phyloP scores from a whole-genome alignment of 202 grass and related monocot species.

The Digitaria exilis region DNA sequence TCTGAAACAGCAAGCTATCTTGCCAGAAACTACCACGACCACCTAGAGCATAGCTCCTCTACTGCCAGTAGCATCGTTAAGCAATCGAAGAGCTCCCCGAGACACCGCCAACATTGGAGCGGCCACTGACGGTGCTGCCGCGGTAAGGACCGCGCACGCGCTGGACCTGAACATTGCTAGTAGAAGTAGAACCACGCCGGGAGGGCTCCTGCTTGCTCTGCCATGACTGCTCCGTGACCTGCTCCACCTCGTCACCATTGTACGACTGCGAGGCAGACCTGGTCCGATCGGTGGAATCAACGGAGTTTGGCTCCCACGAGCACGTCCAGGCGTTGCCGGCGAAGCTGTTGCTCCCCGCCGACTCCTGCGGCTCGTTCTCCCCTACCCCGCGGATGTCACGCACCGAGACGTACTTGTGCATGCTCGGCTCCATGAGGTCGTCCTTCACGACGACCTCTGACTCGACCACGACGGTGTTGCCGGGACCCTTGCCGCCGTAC shows the following conservation, averaged over 20 bases:
- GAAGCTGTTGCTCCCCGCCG: constrained; percentile 93
- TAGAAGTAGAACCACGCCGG: constrained; percentile 22
- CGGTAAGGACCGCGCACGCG: constrained; percentile 37
- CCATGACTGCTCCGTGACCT: constrained; percentile 45
- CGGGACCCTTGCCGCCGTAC: constrained; percentile 20
- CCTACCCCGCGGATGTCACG: constrained; percentile 58
- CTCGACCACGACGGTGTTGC: constrained; percentile 51
- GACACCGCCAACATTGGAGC: constrained; percentile 22
- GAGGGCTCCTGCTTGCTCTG: constrained; percentile 44
- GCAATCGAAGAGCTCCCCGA: constrained; percentile 35
- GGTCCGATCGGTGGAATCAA: constrained; percentile 64
- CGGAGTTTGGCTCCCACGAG: constrained; percentile 75
- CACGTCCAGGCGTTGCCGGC: constrained; percentile 67
- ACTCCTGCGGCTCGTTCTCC: constrained; percentile 79
- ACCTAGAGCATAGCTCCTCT: constrained; percentile 24
- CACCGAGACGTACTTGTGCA: constrained; percentile 92
- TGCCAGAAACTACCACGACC: constrained; percentile 40
- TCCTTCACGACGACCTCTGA: constrained; percentile 75
- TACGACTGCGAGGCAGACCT: constrained; percentile 60
- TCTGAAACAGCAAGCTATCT: constrained; percentile 59
- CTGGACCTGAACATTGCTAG: constrained; percentile 42
- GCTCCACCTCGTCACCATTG: constrained; percentile 60
- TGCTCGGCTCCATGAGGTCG: constrained; percentile 79
- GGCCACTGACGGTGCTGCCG: constrained; percentile 24
- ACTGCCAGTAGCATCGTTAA: constrained; percentile 18